Percentiles rank a stretch among this genome's conserved stretches.
These are phyloP conservation scores for Boletus tylopilopsis DNA, from an alignment of 768 basidiomycete genomes.

Conservation along the genomic window DNA sequence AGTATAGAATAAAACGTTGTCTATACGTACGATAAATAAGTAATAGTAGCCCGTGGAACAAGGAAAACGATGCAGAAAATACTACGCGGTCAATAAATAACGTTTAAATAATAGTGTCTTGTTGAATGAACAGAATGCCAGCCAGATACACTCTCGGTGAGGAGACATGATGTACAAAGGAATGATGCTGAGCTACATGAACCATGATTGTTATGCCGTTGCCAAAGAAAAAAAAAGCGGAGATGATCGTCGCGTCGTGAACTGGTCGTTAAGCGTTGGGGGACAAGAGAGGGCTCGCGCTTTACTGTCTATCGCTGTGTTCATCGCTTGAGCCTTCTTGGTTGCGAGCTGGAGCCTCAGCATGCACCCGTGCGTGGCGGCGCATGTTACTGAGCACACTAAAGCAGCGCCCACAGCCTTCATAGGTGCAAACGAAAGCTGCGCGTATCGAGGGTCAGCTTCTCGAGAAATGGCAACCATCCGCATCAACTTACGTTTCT, in stretches of 20 bases:
- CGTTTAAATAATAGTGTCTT: background rate
- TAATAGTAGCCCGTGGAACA: constrained; percentile 15
- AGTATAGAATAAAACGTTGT: constrained; percentile 6
- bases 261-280: constrained; percentile 7
- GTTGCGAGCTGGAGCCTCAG: constrained; percentile 30
- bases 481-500: constrained; percentile 60
- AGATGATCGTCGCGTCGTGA: constrained; percentile 4
- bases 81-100: constrained; percentile 21
- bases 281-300: constrained; percentile 14
- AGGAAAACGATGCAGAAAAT: constrained; percentile 18
- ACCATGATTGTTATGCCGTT: background rate
- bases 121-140: background rate
- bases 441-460: constrained; percentile 12
- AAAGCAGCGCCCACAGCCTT: constrained; percentile 76
- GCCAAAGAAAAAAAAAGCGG: constrained; percentile 4
- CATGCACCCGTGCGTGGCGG: constrained; percentile 74
- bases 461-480: constrained; percentile 6
- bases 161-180: constrained; percentile 2
- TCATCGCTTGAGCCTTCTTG: constrained; percentile 45
- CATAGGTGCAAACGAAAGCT: constrained; percentile 76
- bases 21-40: constrained; percentile 9
- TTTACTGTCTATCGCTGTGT: constrained; percentile 36
- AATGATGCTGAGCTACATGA: constrained; percentile 11
- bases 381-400: constrained; percentile 90
- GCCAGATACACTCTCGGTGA: constrained; percentile 16